Evolutionary conservation across 768 basidiomycete genomes (phyloP).

Genomic region (Hydnum rufescens): DNA sequence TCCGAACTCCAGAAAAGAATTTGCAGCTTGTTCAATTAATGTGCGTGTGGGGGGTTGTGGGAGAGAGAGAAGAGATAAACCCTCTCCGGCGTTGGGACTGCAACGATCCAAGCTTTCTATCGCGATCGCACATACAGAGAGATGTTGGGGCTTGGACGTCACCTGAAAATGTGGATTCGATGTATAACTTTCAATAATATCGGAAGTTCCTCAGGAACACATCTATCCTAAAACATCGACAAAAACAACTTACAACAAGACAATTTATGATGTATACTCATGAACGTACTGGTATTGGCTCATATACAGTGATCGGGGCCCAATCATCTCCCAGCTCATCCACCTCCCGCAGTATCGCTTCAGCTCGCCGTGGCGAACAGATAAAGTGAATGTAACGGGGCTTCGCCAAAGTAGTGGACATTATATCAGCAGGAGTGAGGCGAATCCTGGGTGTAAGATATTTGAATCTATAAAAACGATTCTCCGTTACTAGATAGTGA

Average conservation of each 20-base stretch:
- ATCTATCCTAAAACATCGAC: slow-evolving; percentile 35
- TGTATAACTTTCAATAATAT: slow-evolving; percentile 39
- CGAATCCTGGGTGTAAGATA: slow-evolving; percentile 57
- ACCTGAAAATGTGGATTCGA: slow-evolving; percentile 51
- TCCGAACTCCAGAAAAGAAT: slow-evolving; percentile 38
- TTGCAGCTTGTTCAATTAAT: slow-evolving; percentile 47
- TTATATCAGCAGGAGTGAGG: slow-evolving; percentile 50
- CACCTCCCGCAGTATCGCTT: slow-evolving; percentile 45
- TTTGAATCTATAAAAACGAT: slow-evolving; percentile 33
- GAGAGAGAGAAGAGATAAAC: slow-evolving; percentile 41
- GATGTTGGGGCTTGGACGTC: slow-evolving; percentile 3
- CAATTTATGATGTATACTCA: slow-evolving; percentile 20
- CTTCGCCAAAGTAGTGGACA: slow-evolving; percentile 27
- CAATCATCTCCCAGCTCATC: slow-evolving; percentile 25
- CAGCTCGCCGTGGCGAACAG: slow-evolving; percentile 59
- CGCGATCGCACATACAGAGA: too few species aligned
- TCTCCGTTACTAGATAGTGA: too few species aligned
- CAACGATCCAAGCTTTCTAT: not conserved
- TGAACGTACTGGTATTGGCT: slow-evolving; percentile 84
- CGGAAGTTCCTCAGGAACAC: slow-evolving; percentile 60
- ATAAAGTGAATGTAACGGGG: slow-evolving; percentile 57
- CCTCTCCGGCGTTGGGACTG: slow-evolving; percentile 80
- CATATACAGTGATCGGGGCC: slow-evolving; percentile 53
- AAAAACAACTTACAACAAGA: not conserved
- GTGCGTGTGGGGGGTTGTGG: slow-evolving; percentile 25